phyloP scores from a whole-genome alignment of 1,284 basidiomycete genomes.

The Laetiporus sulphureus region DNA sequence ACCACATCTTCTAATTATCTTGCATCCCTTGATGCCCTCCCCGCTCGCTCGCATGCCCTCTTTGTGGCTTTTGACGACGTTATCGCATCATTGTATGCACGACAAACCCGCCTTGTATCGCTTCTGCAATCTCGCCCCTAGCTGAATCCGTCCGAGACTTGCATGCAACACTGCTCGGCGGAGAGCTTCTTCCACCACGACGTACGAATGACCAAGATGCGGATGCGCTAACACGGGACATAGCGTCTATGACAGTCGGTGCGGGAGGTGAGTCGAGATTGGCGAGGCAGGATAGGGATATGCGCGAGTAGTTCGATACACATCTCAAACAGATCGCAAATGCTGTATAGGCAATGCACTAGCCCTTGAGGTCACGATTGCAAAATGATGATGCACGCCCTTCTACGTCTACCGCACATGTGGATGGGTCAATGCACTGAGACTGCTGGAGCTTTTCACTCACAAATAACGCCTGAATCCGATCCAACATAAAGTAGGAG shows the following conservation, averaged over 20 bases:
- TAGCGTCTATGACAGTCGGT: slow-evolving; percentile 26
- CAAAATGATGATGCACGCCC: too few relatives aligned
- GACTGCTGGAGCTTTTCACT: too few relatives aligned
- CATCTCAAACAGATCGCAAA: slow-evolving; percentile 53
- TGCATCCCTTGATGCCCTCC: slow-evolving; percentile 41
- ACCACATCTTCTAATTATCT: slow-evolving; percentile 18
- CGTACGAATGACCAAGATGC: neutral
- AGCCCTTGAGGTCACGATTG: too few relatives aligned
- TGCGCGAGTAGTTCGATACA: slow-evolving; percentile 47
- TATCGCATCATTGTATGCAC: slow-evolving; percentile 53
- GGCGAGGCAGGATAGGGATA: slow-evolving; percentile 19
- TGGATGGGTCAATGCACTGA: too few relatives aligned
- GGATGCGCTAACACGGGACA: slow-evolving; percentile 26
- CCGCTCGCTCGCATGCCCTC: slow-evolving; percentile 36
- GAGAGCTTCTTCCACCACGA: slow-evolving; percentile 16
- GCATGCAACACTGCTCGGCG: slow-evolving; percentile 22
- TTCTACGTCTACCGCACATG: too few relatives aligned
- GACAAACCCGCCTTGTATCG: slow-evolving; percentile 45
- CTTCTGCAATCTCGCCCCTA: slow-evolving; percentile 33
- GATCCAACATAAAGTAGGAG: too few relatives aligned
- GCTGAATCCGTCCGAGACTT: slow-evolving; percentile 31
- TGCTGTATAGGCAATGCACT: too few relatives aligned
- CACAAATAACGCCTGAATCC: too few relatives aligned
- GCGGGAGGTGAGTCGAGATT: slow-evolving; percentile 21
- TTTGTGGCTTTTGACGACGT: slow-evolving; percentile 58